Base-by-base conservation (phyloP, 202 grass and related monocot species). In the Digitaria exilis region DNA sequence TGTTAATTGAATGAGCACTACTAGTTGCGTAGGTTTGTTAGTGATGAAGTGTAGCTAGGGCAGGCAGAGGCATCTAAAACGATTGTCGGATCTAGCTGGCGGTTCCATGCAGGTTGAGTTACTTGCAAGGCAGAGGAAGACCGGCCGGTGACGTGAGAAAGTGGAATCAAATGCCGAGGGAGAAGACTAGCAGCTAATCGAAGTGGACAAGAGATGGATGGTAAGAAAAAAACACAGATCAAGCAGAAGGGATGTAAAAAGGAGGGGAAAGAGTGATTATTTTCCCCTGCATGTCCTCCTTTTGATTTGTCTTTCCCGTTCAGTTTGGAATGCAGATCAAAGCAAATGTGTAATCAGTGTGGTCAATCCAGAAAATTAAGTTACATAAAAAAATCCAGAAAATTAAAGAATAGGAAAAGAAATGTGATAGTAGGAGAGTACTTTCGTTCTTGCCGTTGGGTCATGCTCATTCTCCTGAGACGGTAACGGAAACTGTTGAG, bases 11-110 rank as follows among this genome's bases (percentile, higher is more conserved):
- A 55, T 63, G 35, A 48, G 43, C 83, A 51, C 24, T n/a, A n/a
- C n/a, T 70, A 73, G 42, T 39, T 59, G 6, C 6, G 82, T 88
- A 89, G 82, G 87, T 84, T 77, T 90, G 89, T 87, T 86, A 82
- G 78, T 90, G 66, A 77, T 82, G 65, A 71, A 56, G 21, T 73
- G 66, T 78, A n/a, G 70, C 46, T 32, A 63, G 60, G 60, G 14
- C 46, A 51, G 83, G 69, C 88, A 79, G 70, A 57, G 71, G 78
- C 28, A 39, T 44, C 77, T 76, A 60, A 89, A 82, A 57, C 70
- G 58, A 24, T 26, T 86, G 83, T 68, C 73, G 83, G 65, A 17
- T 57, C 83, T 82, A 89, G 55, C 26, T 76, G 64, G 28, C 59
- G 26, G 50, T 31, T 66, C n/a, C 24, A 30, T 77, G 72, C 51